Evolutionary conservation across 768 basidiomycete genomes (phyloP), one percentile per base, ranked within the genome.

Genomic region (Kwoniella shandongensis): DNA sequence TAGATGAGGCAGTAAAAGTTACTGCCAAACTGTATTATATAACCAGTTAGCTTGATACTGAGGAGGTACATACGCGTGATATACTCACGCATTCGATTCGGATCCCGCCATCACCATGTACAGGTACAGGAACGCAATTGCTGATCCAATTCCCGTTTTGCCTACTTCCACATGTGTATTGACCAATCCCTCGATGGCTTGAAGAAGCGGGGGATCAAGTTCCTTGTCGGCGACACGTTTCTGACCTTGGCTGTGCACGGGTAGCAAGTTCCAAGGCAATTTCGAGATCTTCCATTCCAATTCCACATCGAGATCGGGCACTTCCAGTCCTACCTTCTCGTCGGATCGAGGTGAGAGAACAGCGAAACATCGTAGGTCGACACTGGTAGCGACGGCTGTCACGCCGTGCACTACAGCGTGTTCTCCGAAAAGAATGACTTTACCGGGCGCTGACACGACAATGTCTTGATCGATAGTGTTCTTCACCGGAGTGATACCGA

Each of bases 361-460:
- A 4, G 88, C 89, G 78, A 91, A 99, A 76, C 93, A 98, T 48
- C 96, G 88, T 47, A 99, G 86, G 76, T 93, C 91, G 35, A 98
- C 88, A 11, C 92, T 87, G 26, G 93, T 93, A 13, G 94, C 94
- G 48, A 99, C 84, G 10, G 94, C 94, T 61, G 94, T 93, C 48
- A 91, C 88, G 51, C 96, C 96, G 74, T 98, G 87, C 18, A 99
- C 96, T 48, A 99, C 96, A 17, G 96, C 94, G 77, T 99, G 96
- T 78, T 99, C 96, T 45, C 96, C 96, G 65, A 98, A 99, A 61
- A 99, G 77, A 63, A 99, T 98, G 57, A 98, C 89, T 74, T 99
- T 99, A 23, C 96, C 96, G 7, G 96, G 96, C 2, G 96, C 91
- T 55, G 91, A 92, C 56, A 97, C 86, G 50, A 96, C 82, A 44